Evolutionary conservation across 2,329 filamentous ascomycete species (phyloP).

Genomic region (Alternaria burnsii): DNA sequence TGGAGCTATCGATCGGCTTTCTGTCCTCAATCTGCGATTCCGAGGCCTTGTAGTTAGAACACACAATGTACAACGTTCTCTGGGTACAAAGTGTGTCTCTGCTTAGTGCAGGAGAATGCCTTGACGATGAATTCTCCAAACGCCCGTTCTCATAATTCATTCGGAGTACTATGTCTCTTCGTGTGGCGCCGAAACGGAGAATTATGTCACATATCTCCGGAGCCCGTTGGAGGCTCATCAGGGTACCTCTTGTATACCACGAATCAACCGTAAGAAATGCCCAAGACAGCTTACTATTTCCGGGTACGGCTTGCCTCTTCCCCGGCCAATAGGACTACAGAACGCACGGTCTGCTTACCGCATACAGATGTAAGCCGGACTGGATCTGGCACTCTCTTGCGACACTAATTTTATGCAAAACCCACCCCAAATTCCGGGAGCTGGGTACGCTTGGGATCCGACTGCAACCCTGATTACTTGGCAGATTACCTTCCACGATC

Average conservation of each 20-base stretch:
- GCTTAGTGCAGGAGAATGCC: neutral
- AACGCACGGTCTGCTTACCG: constrained; percentile 1
- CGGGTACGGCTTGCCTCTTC: constrained; percentile 9
- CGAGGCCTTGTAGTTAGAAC: neutral
- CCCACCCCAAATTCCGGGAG: constrained; percentile 12
- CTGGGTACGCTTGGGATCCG: constrained; percentile 15
- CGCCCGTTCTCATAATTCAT: neutral
- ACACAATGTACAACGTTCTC: neutral
- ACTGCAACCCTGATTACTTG: constrained; percentile 6
- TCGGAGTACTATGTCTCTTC: neutral
- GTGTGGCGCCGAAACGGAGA: constrained; percentile 4
- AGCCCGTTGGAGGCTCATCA: constrained; percentile 6
- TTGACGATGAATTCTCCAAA: neutral
- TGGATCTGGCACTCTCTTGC: constrained; percentile 4
- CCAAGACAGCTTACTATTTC: constrained; percentile 1
- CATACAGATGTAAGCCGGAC: neutral
- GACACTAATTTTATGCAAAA: constrained; percentile 10
- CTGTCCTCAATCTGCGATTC: neutral
- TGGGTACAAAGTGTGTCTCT: neutral
- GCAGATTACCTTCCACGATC: constrained; percentile 7
- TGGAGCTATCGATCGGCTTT: neutral
- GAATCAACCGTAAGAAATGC: constrained; percentile 1
- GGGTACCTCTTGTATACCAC: neutral
- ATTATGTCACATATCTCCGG: constrained; percentile 10
- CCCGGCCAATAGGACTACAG: constrained; percentile 10